Evolutionary conservation across 139 green algal species (phyloP), one percentile per base, ranked within the genome.

Genomic region (Chlorella vulgaris): DNA sequence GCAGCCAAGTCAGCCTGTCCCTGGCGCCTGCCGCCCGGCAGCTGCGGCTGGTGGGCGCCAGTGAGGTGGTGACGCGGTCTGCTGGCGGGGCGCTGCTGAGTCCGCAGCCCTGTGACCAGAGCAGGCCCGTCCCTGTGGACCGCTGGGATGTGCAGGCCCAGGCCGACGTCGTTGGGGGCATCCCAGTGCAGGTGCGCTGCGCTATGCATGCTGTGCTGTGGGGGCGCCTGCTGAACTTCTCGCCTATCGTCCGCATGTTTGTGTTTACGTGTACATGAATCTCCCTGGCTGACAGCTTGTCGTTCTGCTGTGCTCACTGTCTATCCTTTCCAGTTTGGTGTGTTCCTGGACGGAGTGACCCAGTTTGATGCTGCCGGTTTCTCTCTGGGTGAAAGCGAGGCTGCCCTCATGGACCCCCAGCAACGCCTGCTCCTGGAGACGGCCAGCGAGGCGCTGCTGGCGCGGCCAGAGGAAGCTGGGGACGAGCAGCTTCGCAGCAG

Each of bases 331-430:
- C 88, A 81, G 38, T 96, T 95, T 88, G 94, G 90, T 4, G 85
- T 86, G 19, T 93, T 91, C 60, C 60, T 95, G 65, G 63, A 83
- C 1, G 74, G 39, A 2, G 83, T 92, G 1, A 83, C 82, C 28
- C 13, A 55, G 24, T 96, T 94, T 83, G 93, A 96, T 74, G 65
- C 77, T 7, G 61, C 61, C 2, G 69, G 68, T n/a, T 71, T 90
- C 63, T 70, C 68, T 61, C 47, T 86, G 36, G 66, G 74, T 0
- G 83, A 85, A 1, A 70, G 86, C 7, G 93, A 97, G 77, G 86
- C 92, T 0, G 74, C 61, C 5, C 82, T 89, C 4, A 93, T 97
- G 88, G 93, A 97, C 84, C 91, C 93, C 6, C 93, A 97, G 83
- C 93, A 97, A 84, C 88, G 93, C 7, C 62, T 95, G 62, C 83